phyloP scores from a whole-genome alignment of 2,329 filamentous ascomycete species.

The Lizonia empirigonia region DNA sequence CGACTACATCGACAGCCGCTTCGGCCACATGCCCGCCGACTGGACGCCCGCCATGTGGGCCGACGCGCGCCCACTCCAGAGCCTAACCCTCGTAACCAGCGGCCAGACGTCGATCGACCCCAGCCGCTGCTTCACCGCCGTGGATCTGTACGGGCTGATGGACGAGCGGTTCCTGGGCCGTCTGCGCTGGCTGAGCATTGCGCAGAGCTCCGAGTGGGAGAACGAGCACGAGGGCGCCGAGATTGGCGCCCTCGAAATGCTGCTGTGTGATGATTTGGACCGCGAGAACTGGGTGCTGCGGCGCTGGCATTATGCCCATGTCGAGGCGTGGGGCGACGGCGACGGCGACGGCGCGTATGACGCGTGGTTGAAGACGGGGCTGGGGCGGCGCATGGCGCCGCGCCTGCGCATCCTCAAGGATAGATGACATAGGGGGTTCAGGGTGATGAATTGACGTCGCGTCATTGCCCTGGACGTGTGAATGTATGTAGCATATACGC shows the following conservation, averaged over 20 bases:
- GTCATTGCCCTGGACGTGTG: background rate
- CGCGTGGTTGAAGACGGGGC: conserved; percentile 27
- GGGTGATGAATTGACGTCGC: conserved; percentile 4
- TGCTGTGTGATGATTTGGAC: conserved; percentile 47
- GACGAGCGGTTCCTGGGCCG: conserved; percentile 50
- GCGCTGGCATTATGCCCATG: conserved; percentile 42
- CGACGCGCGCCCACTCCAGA: conserved; percentile 42
- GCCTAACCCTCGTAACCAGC: conserved; percentile 49
- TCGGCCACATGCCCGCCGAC: conserved; percentile 36
- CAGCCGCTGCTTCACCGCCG: conserved; percentile 47
- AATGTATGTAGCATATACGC: too few relatives aligned
- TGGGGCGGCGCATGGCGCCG: conserved; percentile 34
- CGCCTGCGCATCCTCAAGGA: conserved; percentile 30
- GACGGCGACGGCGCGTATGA: conserved; percentile 27
- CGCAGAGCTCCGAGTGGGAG: conserved; percentile 49
- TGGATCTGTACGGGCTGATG: conserved; percentile 50
- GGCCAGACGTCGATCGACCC: conserved; percentile 40
- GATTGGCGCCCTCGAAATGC: conserved; percentile 47
- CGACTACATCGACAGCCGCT: conserved; percentile 54
- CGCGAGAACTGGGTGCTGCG: conserved; percentile 45
- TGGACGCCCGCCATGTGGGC: conserved; percentile 24
- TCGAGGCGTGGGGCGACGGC: too few relatives aligned
- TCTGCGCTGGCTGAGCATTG: conserved; percentile 47
- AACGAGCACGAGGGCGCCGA: conserved; percentile 40
- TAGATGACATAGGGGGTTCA: conserved; percentile 23